Evolutionary conservation across 2,329 filamentous ascomycete genomes (phyloP).

Genomic region (Alternaria sp.): DNA sequence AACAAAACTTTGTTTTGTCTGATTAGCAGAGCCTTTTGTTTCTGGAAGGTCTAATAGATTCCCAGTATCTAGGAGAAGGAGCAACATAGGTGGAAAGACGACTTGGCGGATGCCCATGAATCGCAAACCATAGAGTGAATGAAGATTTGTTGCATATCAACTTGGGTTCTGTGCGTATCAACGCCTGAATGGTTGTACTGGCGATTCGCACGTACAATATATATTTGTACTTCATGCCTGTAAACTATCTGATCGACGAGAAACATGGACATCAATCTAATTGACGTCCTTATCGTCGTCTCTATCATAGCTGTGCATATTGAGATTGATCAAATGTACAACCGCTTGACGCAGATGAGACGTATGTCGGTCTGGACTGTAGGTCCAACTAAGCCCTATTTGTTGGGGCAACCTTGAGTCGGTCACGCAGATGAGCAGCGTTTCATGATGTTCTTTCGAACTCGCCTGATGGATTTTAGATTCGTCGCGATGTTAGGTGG

Average conservation of each 20-base stretch:
- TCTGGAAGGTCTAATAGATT: background rate
- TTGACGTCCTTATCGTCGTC: background rate
- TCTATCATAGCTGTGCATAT: background rate
- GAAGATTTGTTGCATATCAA: background rate
- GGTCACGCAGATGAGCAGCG: accelerated
- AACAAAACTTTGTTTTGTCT: background rate
- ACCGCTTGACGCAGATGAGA: background rate
- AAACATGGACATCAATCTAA: too few relatives aligned
- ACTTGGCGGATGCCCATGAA: background rate
- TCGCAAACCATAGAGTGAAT: background rate
- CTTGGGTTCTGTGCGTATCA: background rate
- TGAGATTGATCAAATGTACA: background rate
- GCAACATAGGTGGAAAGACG: background rate
- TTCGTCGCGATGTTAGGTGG: background rate
- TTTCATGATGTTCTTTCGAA: background rate
- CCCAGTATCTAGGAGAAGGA: background rate
- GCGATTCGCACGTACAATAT: background rate
- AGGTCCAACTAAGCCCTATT: background rate
- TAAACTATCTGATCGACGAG: background rate
- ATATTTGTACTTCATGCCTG: background rate
- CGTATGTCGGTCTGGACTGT: background rate
- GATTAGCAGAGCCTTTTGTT: background rate
- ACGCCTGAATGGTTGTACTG: background rate
- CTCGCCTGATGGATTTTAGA: background rate
- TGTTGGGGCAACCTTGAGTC: background rate